Evolutionary conservation across 371 early-diverging fungal genomes (phyloP), one percentile per base, ranked within the genome.

Genomic region (Lichtheimia ornata): DNA sequence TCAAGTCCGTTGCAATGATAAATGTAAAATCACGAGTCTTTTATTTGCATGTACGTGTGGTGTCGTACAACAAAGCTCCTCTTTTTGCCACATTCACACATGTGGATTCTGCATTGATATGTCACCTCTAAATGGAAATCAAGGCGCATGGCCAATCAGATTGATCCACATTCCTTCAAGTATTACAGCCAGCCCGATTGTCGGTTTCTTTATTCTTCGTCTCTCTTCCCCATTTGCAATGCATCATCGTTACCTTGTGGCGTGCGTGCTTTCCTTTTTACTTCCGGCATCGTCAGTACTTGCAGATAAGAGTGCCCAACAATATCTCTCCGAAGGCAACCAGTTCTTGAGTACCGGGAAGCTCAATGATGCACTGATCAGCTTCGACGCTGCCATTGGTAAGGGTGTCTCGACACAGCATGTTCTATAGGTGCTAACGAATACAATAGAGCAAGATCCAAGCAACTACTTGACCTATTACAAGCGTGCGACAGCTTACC

Each of bases 401-500:
- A 86, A 70, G 74, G 69, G 1, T 5, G 14, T 50, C 9, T 27
- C 45, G 17, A 15, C 22, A 35, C 14, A 6, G 27, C 14, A 50
- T 30, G 17, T 24, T 41, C 9, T 47, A 27, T 56, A 11, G 4
- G 20, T 52, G 6, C 41, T 30, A 35, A 20, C 42, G 12, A 22
- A 41, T 51, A 24, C 50, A 28, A 54, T 82, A 79, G 90, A 77
- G 30, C 66, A 71, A 53, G 93, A 94, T 61, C 90, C 93, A n/a
- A 72, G 76, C 45, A 89, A 93, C 76, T 92, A 94, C 63, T 62
- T 90, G 15, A 83, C 88, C 12, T 91, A 89, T 77, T 96, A 89
- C 69, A 88, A 91, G 63, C 84, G 96, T 55, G 96, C 96, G 0
- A 87, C 92, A n/a, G 89, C 93, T 3, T 88, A 91, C 55, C 70